Evolutionary conservation across 140 eudicot genomes (phyloP).

Genomic region (Flaveria floridana): DNA sequence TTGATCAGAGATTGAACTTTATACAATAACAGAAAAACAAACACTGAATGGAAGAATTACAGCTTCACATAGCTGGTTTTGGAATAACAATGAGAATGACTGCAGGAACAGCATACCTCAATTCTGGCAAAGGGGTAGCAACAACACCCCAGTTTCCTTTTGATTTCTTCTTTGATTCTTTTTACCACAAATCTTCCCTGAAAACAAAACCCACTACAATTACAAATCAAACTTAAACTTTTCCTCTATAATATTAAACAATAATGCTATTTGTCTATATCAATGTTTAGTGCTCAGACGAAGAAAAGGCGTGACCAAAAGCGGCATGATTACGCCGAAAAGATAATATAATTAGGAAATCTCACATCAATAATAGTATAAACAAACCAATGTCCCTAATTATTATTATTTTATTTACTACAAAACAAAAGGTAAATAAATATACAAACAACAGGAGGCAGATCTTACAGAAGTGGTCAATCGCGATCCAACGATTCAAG

Average conservation of each 20-base stretch:
- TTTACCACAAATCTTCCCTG: constrained; percentile 19
- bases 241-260: constrained; percentile 6
- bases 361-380: constrained; percentile 17
- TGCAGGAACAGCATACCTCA: constrained; percentile 25
- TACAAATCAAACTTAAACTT: constrained; percentile 21
- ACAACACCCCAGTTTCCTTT: constrained; percentile 2
- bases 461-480: background rate
- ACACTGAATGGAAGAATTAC: background rate
- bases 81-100: constrained; percentile 22
- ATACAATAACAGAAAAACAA: constrained; percentile 1
- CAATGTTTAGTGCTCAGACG: background rate
- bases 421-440: constrained; percentile 15
- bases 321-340: constrained; percentile 5
- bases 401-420: constrained; percentile 20
- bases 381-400: background rate
- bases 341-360: constrained; percentile 14
- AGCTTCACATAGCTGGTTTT: background rate
- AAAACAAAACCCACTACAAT: constrained; percentile 9
- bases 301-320: constrained; percentile 3
- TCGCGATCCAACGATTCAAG: constrained; percentile 18
- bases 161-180: background rate
- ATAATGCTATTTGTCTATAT: constrained; percentile 19
- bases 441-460: background rate
- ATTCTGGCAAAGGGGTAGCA: constrained; percentile 42
- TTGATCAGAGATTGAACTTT: background rate